Conservation (phyloP, 495 filamentous ascomycete genomes). For the Neurospora sp. region DNA sequence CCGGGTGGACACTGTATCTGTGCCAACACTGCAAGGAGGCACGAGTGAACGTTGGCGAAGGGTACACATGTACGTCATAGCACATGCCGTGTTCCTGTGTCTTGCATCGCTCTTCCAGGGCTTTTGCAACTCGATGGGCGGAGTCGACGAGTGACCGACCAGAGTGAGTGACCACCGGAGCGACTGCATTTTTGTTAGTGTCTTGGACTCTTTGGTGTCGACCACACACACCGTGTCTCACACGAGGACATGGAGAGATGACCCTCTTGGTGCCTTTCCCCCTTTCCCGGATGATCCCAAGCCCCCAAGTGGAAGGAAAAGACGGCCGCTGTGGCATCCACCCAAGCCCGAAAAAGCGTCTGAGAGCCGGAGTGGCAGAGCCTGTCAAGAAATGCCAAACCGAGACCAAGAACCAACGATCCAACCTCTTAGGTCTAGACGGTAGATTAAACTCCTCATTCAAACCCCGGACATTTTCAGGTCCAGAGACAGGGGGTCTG, state of each 20-base stretch:
- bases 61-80: not conserved
- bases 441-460: not conserved
- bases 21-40: not conserved
- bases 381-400: not conserved
- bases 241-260: not conserved
- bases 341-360: not conserved
- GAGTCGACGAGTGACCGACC: not conserved
- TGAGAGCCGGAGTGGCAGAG: not conserved
- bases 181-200: not conserved
- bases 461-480: not conserved
- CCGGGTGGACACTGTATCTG: not conserved
- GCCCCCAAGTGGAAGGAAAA: not conserved
- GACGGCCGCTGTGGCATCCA: not conserved
- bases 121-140: not conserved
- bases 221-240: not conserved
- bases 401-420: not conserved
- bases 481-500: not conserved
- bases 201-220: not conserved
- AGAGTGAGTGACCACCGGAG: not conserved
- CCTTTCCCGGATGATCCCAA: not conserved
- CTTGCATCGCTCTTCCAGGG: not conserved
- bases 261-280: not conserved
- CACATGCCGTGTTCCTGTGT: not conserved
- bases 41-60: not conserved
- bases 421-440: not conserved